Evolutionary conservation across 2,329 filamentous ascomycete species (phyloP).

Genomic region (Thielaviopsis ethacetica): DNA sequence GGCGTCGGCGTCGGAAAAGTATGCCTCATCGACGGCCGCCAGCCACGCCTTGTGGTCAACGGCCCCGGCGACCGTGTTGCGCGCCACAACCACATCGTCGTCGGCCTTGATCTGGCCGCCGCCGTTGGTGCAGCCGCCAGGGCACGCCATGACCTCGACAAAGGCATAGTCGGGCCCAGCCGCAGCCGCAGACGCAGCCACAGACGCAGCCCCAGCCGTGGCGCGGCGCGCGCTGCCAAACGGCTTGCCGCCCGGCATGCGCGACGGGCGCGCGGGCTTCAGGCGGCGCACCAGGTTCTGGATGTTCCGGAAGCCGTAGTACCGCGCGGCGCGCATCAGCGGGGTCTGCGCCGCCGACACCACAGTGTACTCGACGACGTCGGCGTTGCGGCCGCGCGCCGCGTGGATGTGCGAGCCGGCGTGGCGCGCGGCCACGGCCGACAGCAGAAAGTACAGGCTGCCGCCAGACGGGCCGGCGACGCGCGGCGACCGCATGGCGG

Average conservation of each 20-base stretch:
- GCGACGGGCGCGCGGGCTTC: slow-evolving; percentile 62
- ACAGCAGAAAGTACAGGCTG: slow-evolving; percentile 71
- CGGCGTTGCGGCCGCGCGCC: slow-evolving; percentile 67
- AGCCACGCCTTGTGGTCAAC: slow-evolving; percentile 80
- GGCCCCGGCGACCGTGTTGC: slow-evolving; percentile 33
- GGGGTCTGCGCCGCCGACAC: slow-evolving; percentile 34
- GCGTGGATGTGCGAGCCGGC: slow-evolving; percentile 57
- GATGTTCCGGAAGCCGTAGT: slow-evolving; percentile 96
- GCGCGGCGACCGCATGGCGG: slow-evolving; percentile 24
- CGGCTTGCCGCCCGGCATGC: slow-evolving; percentile 60
- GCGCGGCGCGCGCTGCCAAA: slow-evolving; percentile 37
- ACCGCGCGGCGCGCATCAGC: slow-evolving; percentile 69
- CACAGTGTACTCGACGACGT: slow-evolving; percentile 76
- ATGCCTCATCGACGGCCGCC: slow-evolving; percentile 69
- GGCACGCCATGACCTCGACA: slow-evolving; percentile 97
- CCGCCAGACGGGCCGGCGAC: slow-evolving; percentile 72
- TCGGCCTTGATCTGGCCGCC: slow-evolving; percentile 88
- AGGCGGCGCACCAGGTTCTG: slow-evolving; percentile 90
- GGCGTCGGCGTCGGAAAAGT: slow-evolving; percentile 57
- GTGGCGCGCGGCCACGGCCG: slow-evolving; percentile 52
- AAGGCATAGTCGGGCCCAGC: slow-evolving; percentile 57
- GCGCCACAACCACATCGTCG: slow-evolving; percentile 47
- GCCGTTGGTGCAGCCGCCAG: slow-evolving; percentile 95
- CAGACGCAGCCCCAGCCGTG: too few relatives aligned
- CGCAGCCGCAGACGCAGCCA: too few relatives aligned